phyloP scores from a whole-genome alignment of 73 alveolate species.

The Tetrahymena malaccensis region DNA sequence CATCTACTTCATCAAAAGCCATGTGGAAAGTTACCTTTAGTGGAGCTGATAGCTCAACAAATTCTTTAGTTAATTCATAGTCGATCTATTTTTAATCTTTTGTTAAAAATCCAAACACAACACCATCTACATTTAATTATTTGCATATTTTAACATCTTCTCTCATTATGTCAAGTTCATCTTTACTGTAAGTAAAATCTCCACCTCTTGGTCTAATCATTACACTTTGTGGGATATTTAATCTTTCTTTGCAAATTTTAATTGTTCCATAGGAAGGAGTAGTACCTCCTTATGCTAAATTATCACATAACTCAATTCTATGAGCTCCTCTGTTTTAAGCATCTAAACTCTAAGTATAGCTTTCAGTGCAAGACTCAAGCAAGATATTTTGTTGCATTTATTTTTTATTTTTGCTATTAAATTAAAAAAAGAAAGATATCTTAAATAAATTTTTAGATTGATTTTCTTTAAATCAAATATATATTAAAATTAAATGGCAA shows the following conservation, averaged over 20 bases:
- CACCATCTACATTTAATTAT: conserved; percentile 42
- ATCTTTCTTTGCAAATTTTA: conserved; percentile 42
- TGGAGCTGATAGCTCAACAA: conserved; percentile 47
- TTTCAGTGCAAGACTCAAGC: conserved; percentile 47
- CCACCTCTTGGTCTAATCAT: conserved; percentile 75
- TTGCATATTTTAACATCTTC: conserved; percentile 49
- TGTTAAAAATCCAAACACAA: conserved; percentile 53
- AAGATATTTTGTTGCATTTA: not conserved
- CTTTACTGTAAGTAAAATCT: conserved; percentile 41
- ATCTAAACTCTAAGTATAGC: conserved; percentile 34
- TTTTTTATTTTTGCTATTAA: no score
- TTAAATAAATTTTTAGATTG: no score
- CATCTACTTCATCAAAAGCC: conserved; percentile 65
- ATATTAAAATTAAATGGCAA: no score
- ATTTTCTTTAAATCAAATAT: no score
- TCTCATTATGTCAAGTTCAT: conserved; percentile 56
- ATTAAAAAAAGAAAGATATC: not conserved
- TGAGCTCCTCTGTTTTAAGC: conserved; percentile 56
- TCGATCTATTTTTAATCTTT: conserved; percentile 36
- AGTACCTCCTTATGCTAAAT: conserved; percentile 48
- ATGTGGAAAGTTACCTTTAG: conserved; percentile 54
- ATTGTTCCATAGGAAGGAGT: conserved; percentile 67
- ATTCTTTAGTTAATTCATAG: conserved; percentile 27
- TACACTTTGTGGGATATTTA: conserved; percentile 40
- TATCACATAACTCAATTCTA: conserved; percentile 58